Conservation (phyloP, 352 stramenopile genomes). For the Pythium monospermum region DNA sequence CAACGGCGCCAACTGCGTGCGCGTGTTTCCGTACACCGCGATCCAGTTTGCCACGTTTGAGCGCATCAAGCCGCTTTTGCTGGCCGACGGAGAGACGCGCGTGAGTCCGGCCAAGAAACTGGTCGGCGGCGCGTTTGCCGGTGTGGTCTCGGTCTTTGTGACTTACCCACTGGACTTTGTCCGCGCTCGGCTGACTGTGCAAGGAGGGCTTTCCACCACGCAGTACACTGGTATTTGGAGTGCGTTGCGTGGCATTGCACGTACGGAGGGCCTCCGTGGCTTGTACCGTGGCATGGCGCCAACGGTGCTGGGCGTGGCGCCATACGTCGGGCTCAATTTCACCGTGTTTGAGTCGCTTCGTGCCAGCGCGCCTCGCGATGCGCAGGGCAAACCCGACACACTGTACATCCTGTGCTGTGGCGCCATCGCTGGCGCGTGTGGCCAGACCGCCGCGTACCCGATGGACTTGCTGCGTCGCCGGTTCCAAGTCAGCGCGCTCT, state of each 20-base stretch:
- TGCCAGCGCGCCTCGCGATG: conserved; percentile 33
- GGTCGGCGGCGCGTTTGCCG: conserved; percentile 47
- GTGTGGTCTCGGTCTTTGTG: conserved; percentile 56
- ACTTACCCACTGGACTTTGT: conserved; percentile 77
- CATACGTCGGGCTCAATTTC: conserved; percentile 76
- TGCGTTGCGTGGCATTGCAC: conserved; percentile 41
- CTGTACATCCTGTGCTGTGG: conserved; percentile 57
- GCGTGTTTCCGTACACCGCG: conserved; percentile 73
- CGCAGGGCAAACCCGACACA: conserved; percentile 39
- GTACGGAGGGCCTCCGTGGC: conserved; percentile 45
- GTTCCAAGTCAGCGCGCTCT: conserved; percentile 60
- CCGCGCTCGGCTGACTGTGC: conserved; percentile 63
- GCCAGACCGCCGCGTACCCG: conserved; percentile 66
- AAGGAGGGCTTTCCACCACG: conserved; percentile 49
- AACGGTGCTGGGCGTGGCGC: conserved; percentile 62
- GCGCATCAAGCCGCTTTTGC: conserved; percentile 45
- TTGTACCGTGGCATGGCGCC: conserved; percentile 61
- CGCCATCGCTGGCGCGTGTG: conserved; percentile 57
- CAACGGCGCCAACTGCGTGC: conserved; percentile 77
- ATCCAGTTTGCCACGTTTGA: conserved; percentile 77
- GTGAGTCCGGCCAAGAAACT: conserved; percentile 52
- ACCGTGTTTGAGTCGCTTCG: conserved; percentile 71
- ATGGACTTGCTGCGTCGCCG: conserved; percentile 71
- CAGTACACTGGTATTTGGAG: conserved; percentile 65
- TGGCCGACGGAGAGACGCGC: conserved; percentile 30